Base-by-base conservation (phyloP, 2,329 filamentous ascomycete species). In the Mycosphaerella sp. region DNA sequence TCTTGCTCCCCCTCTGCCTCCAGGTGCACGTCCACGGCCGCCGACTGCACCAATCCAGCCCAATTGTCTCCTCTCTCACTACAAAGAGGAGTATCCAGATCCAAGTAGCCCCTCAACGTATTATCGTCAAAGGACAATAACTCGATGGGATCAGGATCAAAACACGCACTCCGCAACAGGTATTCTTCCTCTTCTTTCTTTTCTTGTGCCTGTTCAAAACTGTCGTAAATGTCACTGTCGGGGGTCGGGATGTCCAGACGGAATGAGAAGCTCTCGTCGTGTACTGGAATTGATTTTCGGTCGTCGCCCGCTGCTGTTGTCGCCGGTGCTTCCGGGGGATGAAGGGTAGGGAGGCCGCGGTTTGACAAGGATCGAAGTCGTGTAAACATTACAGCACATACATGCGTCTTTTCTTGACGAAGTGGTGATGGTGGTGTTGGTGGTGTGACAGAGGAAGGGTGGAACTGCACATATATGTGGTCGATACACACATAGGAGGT, bases 131-230 rank as follows among this genome's bases (percentile, higher is more conserved):
- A 29, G 5, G 26, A 29, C 26, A 29, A 41, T 23, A 51, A 10
- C 10, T 45, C 48, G 3, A 51, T 51, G 4, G 48, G 48, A 23
- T 51, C 48, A 5, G 48, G 48, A 17, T 51, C 48, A 34, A 51
- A 51, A 31, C 29, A 17, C 9, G 48, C 48, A 14, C 48, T 51
- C 14, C 44, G 26, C n/a, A 51, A 42, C 26, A 29, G 26, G 26
- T 29, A 29, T 29, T 29, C 26, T 45, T 51, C 48, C 10, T 29
- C 26, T 21, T 29, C 26, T 21, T n/a, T 38, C 17, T 51, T 42
- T 29, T 29, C 26, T 29, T 29, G 5, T 7, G 26, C 26, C 26
- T 29, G 26, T 4, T 29, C 26, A 29, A 29, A 4, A 29, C 26
- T 29, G 26, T 6, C 5, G 6, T 6, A 7, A 7, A 3, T 29